Percentiles rank a stretch among this genome's conserved stretches.
Conservation (phyloP, 257 asterid species). For the Voacanga thouarsii region DNA sequence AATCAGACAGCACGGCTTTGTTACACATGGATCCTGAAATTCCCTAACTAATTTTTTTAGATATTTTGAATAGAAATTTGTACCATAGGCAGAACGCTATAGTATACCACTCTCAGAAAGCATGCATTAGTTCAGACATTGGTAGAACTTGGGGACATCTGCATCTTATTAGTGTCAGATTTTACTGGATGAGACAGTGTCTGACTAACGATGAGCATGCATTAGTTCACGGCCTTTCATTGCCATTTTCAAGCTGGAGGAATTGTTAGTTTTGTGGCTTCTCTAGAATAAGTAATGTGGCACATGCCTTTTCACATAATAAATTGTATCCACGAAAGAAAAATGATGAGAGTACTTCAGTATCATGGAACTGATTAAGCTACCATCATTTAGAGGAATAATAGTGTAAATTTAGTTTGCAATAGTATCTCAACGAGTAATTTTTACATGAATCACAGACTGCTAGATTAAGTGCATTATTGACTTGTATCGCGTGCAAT, state of each 20-base stretch:
- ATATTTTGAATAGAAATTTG: too few species aligned
- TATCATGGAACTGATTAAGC: neutral
- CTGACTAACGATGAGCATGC: neutral
- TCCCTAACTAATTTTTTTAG: too few species aligned
- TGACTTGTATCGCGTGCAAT: too few species aligned
- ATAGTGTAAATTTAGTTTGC: neutral
- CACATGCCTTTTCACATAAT: neutral
- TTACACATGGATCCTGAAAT: too few species aligned
- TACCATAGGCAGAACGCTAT: too few species aligned
- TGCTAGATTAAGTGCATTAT: too few species aligned
- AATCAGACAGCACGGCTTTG: neutral
- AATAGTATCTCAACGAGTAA: conserved; percentile 73
- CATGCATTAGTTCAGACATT: too few species aligned
- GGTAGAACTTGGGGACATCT: neutral
- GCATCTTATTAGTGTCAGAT: neutral
- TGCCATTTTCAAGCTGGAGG: neutral
- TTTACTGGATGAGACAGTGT: neutral
- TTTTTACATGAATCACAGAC: too few species aligned
- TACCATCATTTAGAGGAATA: neutral
- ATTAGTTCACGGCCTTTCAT: neutral
- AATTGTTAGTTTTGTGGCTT: neutral
- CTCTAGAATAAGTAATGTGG: neutral
- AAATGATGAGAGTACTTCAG: neutral
- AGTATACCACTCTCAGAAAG: too few species aligned
- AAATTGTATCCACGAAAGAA: neutral